These are phyloP conservation scores for Chalciporus pseudorubinellus DNA, from an alignment of 768 basidiomycete species.

Conservation along the genomic window DNA sequence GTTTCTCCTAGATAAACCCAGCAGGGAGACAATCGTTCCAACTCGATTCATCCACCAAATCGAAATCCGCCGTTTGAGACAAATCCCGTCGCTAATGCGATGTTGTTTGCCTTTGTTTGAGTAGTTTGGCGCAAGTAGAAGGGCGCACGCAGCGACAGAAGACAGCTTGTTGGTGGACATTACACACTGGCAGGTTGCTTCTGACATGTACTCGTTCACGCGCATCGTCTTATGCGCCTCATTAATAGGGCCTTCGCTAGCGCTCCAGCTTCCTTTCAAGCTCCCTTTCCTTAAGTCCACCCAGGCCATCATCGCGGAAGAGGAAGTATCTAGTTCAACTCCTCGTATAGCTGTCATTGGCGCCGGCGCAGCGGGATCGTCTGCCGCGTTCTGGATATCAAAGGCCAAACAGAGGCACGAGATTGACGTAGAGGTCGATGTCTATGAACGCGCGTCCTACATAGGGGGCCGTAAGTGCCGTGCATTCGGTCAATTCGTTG, in stretches of 20 bases:
- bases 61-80: not conserved
- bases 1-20: too few relatives aligned
- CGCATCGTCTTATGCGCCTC: slow-evolving; percentile 18
- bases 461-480: slow-evolving; percentile 79
- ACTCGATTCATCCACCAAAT: not conserved
- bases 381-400: slow-evolving; percentile 81
- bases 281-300: slow-evolving; percentile 52
- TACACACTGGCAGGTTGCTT: not conserved
- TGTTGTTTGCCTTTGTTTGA: not conserved
- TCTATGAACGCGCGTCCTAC: slow-evolving; percentile 75
- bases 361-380: slow-evolving; percentile 84
- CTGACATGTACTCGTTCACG: slow-evolving; percentile 16
- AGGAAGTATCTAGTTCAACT: slow-evolving; percentile 21
- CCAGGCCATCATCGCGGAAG: slow-evolving; percentile 18
- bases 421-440: slow-evolving; percentile 72
- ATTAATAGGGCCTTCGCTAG: slow-evolving; percentile 24
- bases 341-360: slow-evolving; percentile 84
- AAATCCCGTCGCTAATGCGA: too few relatives aligned
- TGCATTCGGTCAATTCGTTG: not conserved
- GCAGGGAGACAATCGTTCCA: too few relatives aligned
- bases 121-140: too few relatives aligned
- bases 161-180: too few relatives aligned
- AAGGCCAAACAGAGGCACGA: slow-evolving; percentile 72
- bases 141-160: too few relatives aligned
- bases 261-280: slow-evolving; percentile 51